Conservation (phyloP, 2,329 filamentous ascomycete species). For the Ilyonectria sp. region DNA sequence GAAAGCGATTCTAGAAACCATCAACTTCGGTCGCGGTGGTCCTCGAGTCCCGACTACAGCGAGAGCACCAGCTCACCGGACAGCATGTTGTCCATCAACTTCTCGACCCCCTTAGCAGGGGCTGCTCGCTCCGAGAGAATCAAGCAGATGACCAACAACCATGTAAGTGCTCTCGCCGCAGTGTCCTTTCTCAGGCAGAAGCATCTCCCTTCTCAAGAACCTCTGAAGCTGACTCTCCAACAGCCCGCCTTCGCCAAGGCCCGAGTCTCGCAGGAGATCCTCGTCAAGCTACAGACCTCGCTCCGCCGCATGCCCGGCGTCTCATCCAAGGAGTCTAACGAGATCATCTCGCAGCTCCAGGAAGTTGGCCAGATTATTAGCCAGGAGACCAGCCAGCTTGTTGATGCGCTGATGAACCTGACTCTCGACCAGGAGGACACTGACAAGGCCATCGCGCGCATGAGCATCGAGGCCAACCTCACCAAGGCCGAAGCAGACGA, state of each 20-base stretch:
- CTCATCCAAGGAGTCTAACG: conserved; percentile 52
- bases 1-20: conserved; percentile 9
- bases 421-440: conserved; percentile 57
- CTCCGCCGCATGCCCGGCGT: conserved; percentile 59
- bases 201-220: background rate
- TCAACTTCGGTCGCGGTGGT: conserved; percentile 15
- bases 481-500: conserved; percentile 54
- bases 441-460: conserved; percentile 55
- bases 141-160: conserved; percentile 57
- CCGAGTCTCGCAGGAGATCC: conserved; percentile 53
- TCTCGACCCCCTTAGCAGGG: conserved; percentile 57
- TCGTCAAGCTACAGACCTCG: conserved; percentile 56
- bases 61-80: background rate
- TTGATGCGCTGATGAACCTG: conserved; percentile 56
- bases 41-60: conserved; percentile 3
- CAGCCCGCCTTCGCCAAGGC: conserved; percentile 55
- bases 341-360: conserved; percentile 54
- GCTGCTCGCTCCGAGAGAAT: conserved; percentile 54
- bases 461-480: conserved; percentile 57
- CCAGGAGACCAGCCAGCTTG: conserved; percentile 57
- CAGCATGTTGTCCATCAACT: conserved; percentile 57
- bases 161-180: conserved; percentile 49
- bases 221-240: background rate
- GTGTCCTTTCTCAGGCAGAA: background rate
- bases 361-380: conserved; percentile 57